Base-by-base conservation (phyloP, 129 eudicot genomes). In the Flaveria linearis region DNA sequence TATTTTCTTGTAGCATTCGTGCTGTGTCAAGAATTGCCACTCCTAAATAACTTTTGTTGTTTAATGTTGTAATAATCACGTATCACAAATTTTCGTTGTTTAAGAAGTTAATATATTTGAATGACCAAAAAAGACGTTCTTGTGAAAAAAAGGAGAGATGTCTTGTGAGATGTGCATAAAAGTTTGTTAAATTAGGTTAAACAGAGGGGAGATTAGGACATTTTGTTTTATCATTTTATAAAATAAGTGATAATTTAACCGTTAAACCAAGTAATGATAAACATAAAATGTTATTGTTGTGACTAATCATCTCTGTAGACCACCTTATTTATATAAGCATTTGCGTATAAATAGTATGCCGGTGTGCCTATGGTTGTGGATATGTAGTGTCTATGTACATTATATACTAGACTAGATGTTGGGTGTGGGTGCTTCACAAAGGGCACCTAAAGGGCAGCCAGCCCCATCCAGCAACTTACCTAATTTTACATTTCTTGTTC, bases 81-180 rank as follows among this genome's bases (percentile, higher is more conserved):
- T 55, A 14, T 30, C 23, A 23, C 23, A 15, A 49, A 15, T 20
- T 68, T 25, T 4, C 12, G 39, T 17, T 56, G 5, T 23, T 7
- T 23, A 62, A 62, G 68, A 62, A 30, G 28, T 64, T 64, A 64
- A 64, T 64, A 61, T 64, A 7, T 64, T 14, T 33, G 46, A 64
- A 30, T 64, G 22, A 16, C 23, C 69, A 30, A 30, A 28, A 28
- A 33, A 7, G 43, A 64, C 43, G 25, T 61, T 23, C 12, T 64
- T 64, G 69, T 64, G 69, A 33, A 11, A 33, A 36, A 36, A 36
- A 36, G 41, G 6, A 36, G 41, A 36, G 41, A 36, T 36, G 41
- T 36, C 41, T 36, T 36, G 69, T 64, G 69, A 33, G 13, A 33
- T 28, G 67, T 17, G 67, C 13, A 7, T 64, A 64, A 16, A 61